Base-by-base conservation (phyloP, 495 filamentous ascomycete species). In the Penicillium subrubescens region DNA sequence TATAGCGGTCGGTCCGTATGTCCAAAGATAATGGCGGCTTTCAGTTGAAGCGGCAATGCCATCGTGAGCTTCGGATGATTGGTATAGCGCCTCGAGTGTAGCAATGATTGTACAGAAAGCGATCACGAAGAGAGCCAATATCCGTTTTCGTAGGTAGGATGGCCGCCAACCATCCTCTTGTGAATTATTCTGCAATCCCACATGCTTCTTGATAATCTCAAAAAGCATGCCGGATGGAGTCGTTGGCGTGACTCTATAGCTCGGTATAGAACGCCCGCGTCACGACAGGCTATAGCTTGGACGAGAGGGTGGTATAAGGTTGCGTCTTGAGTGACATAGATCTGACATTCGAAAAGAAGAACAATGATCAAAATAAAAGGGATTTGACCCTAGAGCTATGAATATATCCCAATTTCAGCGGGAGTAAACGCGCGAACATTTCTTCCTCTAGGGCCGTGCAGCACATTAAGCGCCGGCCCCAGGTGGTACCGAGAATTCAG, bases 1-100 rank as follows among this genome's bases (percentile, higher is more conserved):
- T 33, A 75, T 51, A 2, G 74, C 74, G 1, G 75, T 78, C 8
- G 75, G 74, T 5, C 74, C 75, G 29, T 73, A 76, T 0, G 67
- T 74, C 73, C 72, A 78, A 2, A 70, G 54, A 54, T 76, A 78
- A 23, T 68, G 66, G 1, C 63, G 67, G 14, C 53, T 55, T 34
- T 67, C 55, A 19, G 12, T 43, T 17, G 64, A 62, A 44, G 53
- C 33, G 2, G 61, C 66, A n/a, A 74, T 54, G 1, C 72, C 72
- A 55, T 68, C 25, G 31, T 65, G 48, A 8, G 52, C 19, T 46
- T 60, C 34, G 19, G 72, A 74, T 12, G 67, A 59, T 21, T 64
- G 65, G 33, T 57, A 61, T 6, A 61, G 1, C 14, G 53, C 29
- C 34, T 66, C 63, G 2, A 66, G 63, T 1, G 63, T 29, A 15